Evolutionary conservation across 2,329 filamentous ascomycete genomes (phyloP), one percentile per base, ranked within the genome.

Genomic region (Phyllachora maydis): DNA sequence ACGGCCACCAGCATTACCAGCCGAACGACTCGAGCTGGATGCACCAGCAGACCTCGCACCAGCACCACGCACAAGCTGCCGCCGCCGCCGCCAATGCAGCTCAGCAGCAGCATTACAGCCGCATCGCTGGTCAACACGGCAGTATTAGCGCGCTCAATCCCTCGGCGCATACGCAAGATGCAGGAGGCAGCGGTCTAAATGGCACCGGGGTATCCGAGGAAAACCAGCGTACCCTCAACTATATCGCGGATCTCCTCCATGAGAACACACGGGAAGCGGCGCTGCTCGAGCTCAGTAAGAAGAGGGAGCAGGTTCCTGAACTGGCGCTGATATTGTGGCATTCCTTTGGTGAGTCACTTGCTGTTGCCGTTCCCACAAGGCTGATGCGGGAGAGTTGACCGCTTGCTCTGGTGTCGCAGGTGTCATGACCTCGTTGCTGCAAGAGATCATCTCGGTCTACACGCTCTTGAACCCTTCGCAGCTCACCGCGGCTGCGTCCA

Each of bases 381-480:
- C n/a, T n/a, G n/a, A n/a, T n/a, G n/a, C n/a, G n/a, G n/a, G n/a
- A n/a, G n/a, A n/a, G n/a, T n/a, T n/a, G n/a, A n/a, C n/a, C n/a
- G n/a, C n/a, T n/a, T n/a, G n/a, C n/a, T n/a, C n/a, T n/a, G 82
- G 83, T n/a, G n/a, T n/a, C n/a, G n/a, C n/a, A n/a, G n/a, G n/a
- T 40, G 88, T 98, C 41, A 98, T 98, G 88, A 93, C 88, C 21
- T 91, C 82, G 26, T 60, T 98, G 13, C 65, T 95, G 16, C 85
- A 95, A 49, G 88, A 98, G 53, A 98, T 98, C 45, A 98, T 98
- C 43, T 93, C 85, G 8, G 88, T 98, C 26, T 98, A 98, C 45
- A 90, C 82, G 14, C 66, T 98, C 4, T 66, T 98, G 38, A 98
- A 92, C 47, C 88, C 88, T 5, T 93, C 82, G 23, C 85, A 95